These are phyloP conservation scores for Akanthomyces muscarius DNA, from an alignment of 2,329 filamentous ascomycete genomes.

Conservation along the genomic window DNA sequence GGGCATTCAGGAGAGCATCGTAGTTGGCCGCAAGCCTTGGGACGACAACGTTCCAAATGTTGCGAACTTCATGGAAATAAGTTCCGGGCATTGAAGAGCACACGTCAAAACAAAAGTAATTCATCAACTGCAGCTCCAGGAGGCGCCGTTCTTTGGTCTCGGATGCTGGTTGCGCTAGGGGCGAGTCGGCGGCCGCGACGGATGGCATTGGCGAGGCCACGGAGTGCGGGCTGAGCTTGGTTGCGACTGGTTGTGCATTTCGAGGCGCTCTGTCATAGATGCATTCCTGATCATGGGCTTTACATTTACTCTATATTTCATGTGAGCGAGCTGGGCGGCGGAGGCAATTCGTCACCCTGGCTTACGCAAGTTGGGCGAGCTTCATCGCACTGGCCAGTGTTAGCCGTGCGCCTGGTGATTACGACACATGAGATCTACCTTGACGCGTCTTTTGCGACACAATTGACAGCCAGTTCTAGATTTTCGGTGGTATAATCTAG, in stretches of 20 bases:
- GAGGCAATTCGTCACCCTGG: not conserved
- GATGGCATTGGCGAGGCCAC: not conserved
- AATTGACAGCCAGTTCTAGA: conserved; percentile 29
- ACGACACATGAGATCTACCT: conserved; percentile 18
- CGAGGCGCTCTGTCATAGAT: conserved; percentile 20
- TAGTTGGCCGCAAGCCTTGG: conserved; percentile 23
- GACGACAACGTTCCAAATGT: conserved; percentile 22
- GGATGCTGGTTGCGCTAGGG: not conserved
- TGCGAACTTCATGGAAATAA: conserved; percentile 18
- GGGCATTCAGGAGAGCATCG: conserved; percentile 23
- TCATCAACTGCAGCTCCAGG: conserved; percentile 25
- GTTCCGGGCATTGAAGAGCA: conserved; percentile 22
- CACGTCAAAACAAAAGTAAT: conserved; percentile 22
- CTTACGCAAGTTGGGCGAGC: conserved; percentile 23
- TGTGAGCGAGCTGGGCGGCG: not conserved
- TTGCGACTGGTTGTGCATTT: not conserved
- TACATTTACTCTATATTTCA: conserved; percentile 21
- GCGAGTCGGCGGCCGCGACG: not conserved
- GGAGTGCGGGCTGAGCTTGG: conserved; percentile 1
- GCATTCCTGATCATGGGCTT: conserved; percentile 22
- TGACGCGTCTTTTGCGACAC: conserved; percentile 26
- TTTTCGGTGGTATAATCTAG: conserved; percentile 27
- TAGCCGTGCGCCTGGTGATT: not conserved
- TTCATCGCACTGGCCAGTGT: conserved; percentile 22
- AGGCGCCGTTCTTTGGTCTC: conserved; percentile 21